Conservation (phyloP, 2,329 filamentous ascomycete species). For the Raffaelea arxii region DNA sequence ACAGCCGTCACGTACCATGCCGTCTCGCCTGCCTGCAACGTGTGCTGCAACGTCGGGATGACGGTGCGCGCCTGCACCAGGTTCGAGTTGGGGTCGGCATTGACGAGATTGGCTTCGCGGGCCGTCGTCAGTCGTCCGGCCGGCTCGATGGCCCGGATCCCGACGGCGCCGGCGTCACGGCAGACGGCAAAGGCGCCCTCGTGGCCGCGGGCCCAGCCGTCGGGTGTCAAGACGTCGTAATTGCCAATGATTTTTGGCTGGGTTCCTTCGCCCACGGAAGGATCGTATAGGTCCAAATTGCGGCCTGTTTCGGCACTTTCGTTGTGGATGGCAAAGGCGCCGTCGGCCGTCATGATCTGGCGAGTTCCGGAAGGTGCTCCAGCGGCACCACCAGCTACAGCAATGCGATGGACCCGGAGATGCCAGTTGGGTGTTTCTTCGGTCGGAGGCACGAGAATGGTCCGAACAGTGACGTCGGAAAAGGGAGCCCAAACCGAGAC, state of each 20-base stretch:
- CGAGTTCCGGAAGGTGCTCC: conserved; percentile 20
- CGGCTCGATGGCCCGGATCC: conserved; percentile 44
- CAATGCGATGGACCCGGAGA: conserved; percentile 53
- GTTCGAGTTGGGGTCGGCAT: conserved; percentile 73
- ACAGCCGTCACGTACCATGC: conserved; percentile 62
- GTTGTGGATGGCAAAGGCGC: conserved; percentile 60
- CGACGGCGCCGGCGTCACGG: conserved; percentile 45
- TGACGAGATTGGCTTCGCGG: conserved; percentile 54
- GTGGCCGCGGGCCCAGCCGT: conserved; percentile 37
- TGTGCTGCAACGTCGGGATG: conserved; percentile 59
- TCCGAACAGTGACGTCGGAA: conserved; percentile 55
- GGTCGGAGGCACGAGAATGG: conserved; percentile 53
- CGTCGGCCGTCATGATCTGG: conserved; percentile 62
- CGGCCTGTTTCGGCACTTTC: conserved; percentile 27
- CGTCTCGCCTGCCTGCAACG: conserved; percentile 45
- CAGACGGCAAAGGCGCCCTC: conserved; percentile 47
- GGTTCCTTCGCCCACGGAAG: conserved; percentile 38
- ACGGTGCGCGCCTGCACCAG: conserved; percentile 62
- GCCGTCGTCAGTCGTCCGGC: conserved; percentile 22
- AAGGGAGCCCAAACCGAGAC: conserved; percentile 64
- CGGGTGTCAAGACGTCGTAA: conserved; percentile 46
- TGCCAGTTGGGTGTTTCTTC: conserved; percentile 58
- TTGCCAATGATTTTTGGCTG: conserved; percentile 49
- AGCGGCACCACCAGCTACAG: conserved; percentile 36
- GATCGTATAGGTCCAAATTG: conserved; percentile 44